A percentile compares a stretch with the other conserved stretches of the same genome.
Evolutionary conservation across 441 rosid genomes (phyloP).

Genomic region (Populus tomentosa): DNA sequence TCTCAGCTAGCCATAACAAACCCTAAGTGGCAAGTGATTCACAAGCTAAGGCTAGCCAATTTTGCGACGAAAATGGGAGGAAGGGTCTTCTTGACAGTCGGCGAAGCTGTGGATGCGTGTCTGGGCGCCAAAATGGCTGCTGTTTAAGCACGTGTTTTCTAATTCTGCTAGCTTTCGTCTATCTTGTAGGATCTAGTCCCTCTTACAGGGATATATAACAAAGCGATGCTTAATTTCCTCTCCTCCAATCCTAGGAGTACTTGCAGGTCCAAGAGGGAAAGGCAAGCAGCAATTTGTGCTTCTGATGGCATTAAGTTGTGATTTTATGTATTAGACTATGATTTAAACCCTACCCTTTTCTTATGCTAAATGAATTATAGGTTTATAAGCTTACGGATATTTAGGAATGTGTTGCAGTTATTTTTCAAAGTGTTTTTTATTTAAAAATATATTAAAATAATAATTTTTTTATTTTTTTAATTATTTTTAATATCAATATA

Average conservation of each 20-base stretch:
- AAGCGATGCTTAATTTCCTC: too few relatives aligned
- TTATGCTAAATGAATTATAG: too few relatives aligned
- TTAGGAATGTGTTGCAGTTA: too few relatives aligned
- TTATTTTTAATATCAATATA: too few relatives aligned
- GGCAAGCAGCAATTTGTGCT: neutral
- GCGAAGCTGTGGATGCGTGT: constrained; percentile 58
- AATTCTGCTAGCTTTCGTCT: neutral
- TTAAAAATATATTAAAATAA: too few relatives aligned
- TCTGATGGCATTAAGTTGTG: too few relatives aligned
- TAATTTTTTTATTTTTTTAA: too few relatives aligned
- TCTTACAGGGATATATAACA: too few relatives aligned
- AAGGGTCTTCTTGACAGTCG: constrained; percentile 57
- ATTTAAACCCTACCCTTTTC: neutral
- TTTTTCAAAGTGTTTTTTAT: too few relatives aligned
- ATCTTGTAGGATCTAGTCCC: neutral
- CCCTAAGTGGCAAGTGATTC: constrained; percentile 80
- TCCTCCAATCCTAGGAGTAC: neutral
- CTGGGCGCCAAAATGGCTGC: neutral
- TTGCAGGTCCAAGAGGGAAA: neutral
- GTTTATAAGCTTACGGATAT: neutral
- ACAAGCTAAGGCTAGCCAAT: constrained; percentile 65
- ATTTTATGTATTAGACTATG: neutral
- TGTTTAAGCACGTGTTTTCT: neutral
- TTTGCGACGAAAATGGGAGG: constrained; percentile 56
- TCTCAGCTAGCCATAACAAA: constrained; percentile 60